These are phyloP conservation scores for Smallanthus sonchifolius DNA, from an alignment of 129 eudicot genomes.

Conservation along the genomic window DNA sequence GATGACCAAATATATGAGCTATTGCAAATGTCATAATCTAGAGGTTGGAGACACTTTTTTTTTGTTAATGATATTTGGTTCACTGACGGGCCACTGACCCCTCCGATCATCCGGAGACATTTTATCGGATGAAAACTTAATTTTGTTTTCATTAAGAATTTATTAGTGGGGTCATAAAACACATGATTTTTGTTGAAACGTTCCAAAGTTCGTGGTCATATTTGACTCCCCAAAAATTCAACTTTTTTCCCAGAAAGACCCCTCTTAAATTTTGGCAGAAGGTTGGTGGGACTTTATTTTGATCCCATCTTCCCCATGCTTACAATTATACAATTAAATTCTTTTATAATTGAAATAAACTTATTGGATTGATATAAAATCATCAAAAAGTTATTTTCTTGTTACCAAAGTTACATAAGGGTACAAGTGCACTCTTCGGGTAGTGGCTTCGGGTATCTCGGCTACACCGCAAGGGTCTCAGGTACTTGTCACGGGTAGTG, in stretches of 20 bases:
- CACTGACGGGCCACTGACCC: too few relatives aligned
- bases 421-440: too few relatives aligned
- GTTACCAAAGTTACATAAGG: too few relatives aligned
- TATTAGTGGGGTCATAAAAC: background rate
- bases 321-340: too few relatives aligned
- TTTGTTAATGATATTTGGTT: too few relatives aligned
- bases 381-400: too few relatives aligned
- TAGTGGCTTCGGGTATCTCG: too few relatives aligned
- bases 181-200: background rate
- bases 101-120: too few relatives aligned
- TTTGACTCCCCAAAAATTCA: background rate
- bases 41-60: background rate
- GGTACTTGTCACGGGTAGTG: too few relatives aligned
- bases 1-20: background rate
- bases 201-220: background rate
- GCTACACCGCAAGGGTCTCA: too few relatives aligned
- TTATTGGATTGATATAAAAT: too few relatives aligned
- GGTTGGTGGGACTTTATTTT: background rate
- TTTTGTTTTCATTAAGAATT: background rate
- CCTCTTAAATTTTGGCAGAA: background rate
- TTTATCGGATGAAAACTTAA: background rate
- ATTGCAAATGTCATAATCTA: conserved; percentile 12
- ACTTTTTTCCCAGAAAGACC: background rate
- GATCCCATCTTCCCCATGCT: background rate
- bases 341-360: too few relatives aligned